Conservation (phyloP, 257 asterid genomes). For the Solanum clarkiae region DNA sequence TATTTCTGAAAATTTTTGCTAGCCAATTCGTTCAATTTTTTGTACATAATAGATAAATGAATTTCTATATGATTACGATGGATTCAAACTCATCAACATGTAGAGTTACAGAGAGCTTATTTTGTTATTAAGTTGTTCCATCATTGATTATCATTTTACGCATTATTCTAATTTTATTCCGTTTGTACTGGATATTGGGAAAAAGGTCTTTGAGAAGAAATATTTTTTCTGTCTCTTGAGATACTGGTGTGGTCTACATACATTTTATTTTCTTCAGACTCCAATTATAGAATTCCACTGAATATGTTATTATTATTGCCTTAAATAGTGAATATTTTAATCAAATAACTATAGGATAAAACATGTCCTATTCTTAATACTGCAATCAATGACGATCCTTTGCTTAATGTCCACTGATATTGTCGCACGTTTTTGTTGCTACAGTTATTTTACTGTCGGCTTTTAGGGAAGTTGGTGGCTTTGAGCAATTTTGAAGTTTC, state of each 20-base stretch:
- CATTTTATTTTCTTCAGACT: no score
- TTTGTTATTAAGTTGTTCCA: neutral
- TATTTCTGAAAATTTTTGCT: constrained; percentile 1
- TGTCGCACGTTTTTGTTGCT: neutral
- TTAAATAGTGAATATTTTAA: neutral
- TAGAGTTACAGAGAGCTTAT: neutral
- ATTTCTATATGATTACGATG: neutral
- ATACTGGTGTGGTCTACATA: no score
- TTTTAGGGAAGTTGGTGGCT: neutral
- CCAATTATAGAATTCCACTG: accelerated
- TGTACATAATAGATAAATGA: neutral
- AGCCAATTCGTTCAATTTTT: neutral
- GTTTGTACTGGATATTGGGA: neutral
- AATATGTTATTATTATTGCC: no score
- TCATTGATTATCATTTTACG: neutral
- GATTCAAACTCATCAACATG: neutral
- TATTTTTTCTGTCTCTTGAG: no score
- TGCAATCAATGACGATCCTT: neutral
- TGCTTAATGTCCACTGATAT: neutral
- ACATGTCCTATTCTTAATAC: neutral
- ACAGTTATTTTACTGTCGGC: neutral
- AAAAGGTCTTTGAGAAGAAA: no score
- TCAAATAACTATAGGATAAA: neutral
- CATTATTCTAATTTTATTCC: neutral
- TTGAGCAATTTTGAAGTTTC: neutral